phyloP scores from a whole-genome alignment of 306 rosid genomes.

The Vigna radiata region DNA sequence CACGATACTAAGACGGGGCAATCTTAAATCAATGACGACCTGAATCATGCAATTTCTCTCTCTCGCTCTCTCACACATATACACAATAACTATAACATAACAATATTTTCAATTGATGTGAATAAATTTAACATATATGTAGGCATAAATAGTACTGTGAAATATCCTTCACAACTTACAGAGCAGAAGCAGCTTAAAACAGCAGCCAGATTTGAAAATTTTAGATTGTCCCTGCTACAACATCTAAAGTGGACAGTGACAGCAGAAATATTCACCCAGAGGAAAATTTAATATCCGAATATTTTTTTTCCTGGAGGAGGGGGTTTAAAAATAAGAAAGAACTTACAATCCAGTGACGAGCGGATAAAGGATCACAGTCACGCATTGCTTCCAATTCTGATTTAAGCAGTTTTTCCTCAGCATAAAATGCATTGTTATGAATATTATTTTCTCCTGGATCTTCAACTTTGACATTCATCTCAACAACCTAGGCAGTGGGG shows the following conservation, averaged over 20 bases:
- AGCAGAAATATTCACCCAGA: slow-evolving; percentile 41
- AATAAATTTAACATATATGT: neutral
- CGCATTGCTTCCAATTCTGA: slow-evolving; percentile 83
- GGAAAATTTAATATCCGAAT: slow-evolving; percentile 30
- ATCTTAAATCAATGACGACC: neutral
- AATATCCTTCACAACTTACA: slow-evolving; percentile 28
- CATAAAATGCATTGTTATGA: slow-evolving; percentile 83
- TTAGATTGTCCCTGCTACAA: slow-evolving; percentile 37
- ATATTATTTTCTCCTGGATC: slow-evolving; percentile 78
- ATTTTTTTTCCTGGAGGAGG: neutral
- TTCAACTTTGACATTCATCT: slow-evolving; percentile 77
- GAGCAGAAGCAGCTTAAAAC: slow-evolving; percentile 40
- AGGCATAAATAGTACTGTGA: slow-evolving; percentile 25
- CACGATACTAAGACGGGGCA: neutral
- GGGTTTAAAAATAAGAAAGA: slow-evolving; percentile 16
- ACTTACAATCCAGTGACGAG: slow-evolving; percentile 88
- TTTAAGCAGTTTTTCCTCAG: slow-evolving; percentile 73
- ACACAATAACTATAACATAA: too few relatives aligned
- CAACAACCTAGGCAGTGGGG: slow-evolving; percentile 59
- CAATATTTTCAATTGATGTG: neutral
- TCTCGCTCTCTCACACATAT: too few relatives aligned
- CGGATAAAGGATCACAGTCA: slow-evolving; percentile 75
- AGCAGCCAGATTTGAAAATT: slow-evolving; percentile 41
- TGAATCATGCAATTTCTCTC: slow-evolving; percentile 13
- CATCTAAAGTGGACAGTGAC: slow-evolving; percentile 32